phyloP scores from a whole-genome alignment of 1,284 basidiomycete genomes.

The Melampsora abietis-canadensis region DNA sequence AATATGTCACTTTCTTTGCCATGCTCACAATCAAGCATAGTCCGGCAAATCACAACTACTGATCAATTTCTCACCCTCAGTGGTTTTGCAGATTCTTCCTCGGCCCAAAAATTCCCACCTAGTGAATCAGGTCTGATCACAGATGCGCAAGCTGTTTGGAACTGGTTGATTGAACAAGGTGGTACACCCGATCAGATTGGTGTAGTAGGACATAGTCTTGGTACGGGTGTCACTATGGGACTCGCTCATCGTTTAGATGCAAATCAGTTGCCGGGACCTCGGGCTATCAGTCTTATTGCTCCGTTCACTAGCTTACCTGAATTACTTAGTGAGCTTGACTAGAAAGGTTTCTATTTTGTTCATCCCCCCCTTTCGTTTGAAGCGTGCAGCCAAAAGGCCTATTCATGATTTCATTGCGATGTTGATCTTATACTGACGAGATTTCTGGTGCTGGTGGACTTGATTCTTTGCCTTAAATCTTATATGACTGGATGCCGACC shows the following conservation, averaged over 20 bases:
- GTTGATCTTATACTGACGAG: neutral
- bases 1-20: neutral
- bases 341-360: neutral
- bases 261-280: constrained; percentile 2
- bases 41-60: neutral
- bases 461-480: neutral
- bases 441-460: neutral
- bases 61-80: constrained; percentile 6
- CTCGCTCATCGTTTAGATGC: constrained; percentile 29
- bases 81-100: constrained; percentile 36
- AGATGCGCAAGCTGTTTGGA: constrained; percentile 34
- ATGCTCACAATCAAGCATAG: neutral
- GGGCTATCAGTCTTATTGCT: constrained; percentile 25
- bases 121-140: constrained; percentile 31
- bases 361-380: neutral
- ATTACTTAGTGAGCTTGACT: constrained; percentile 17
- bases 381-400: neutral
- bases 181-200: constrained; percentile 13
- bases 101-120: constrained; percentile 18
- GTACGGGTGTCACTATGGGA: constrained; percentile 30
- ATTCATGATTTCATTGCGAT: neutral
- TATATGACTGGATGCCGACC: neutral
- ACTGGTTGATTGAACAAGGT: constrained; percentile 13
- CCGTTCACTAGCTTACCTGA: constrained; percentile 41
- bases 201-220: constrained; percentile 39